phyloP scores from a whole-genome alignment of 768 basidiomycete genomes.

The Amanita exitialis region DNA sequence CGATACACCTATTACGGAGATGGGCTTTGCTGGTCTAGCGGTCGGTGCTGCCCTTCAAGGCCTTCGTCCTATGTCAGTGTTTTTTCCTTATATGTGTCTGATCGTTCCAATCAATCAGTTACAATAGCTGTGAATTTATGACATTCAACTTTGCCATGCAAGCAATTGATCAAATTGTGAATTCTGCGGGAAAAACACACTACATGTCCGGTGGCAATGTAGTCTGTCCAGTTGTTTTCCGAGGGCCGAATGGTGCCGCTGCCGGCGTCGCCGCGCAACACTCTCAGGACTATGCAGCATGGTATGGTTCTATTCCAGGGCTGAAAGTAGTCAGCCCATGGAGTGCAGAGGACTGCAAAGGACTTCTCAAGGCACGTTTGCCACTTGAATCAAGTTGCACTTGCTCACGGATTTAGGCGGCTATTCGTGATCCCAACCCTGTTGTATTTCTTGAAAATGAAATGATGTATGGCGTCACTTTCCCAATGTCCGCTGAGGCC shows the following conservation, averaged over 20 bases:
- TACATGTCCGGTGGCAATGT: constrained; percentile 99
- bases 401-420: constrained; percentile 40
- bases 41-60: constrained; percentile 93
- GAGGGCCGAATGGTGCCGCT: constrained; percentile 98
- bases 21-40: constrained; percentile 97
- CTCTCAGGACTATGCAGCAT: constrained; percentile 94
- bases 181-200: constrained; percentile 99
- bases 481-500: constrained; percentile 93
- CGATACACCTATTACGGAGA: constrained; percentile 95
- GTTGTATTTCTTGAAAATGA: constrained; percentile 99
- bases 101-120: constrained; percentile 5
- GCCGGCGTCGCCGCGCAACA: constrained; percentile 96
- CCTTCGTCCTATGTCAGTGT: constrained; percentile 77
- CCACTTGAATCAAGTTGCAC: background rate
- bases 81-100: background rate
- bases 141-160: constrained; percentile 99
- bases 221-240: constrained; percentile 97
- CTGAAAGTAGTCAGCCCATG: constrained; percentile 97
- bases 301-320: constrained; percentile 90
- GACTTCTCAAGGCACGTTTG: constrained; percentile 75
- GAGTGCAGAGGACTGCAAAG: constrained; percentile 99
- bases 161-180: constrained; percentile 99
- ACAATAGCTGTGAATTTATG: constrained; percentile 93
- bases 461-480: constrained; percentile 94
- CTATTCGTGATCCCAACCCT: constrained; percentile 97